Evolutionary conservation across 1,284 basidiomycete genomes (phyloP), one percentile per base, ranked within the genome.

Genomic region (Pseudomicrostroma phylloplanum): DNA sequence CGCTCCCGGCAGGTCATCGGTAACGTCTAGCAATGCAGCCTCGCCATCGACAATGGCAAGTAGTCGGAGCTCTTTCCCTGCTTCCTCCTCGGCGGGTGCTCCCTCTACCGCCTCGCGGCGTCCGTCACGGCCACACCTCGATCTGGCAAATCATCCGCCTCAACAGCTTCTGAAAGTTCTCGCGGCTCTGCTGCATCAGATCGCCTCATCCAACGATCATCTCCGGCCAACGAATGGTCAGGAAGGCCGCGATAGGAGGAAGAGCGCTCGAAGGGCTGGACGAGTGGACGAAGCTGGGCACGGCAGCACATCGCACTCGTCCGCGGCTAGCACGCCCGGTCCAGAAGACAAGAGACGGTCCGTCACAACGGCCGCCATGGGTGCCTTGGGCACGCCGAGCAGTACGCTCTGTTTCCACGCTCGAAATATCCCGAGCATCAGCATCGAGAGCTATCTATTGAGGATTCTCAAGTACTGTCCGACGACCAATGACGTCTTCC

Each of bases 391-490:
- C 1, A 89, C 89, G 9, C 88, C 89, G 1, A 87, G 89, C 1
- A 89, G 90, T 23, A 87, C 90, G 0, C 86, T 96, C 40, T 90
- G 91, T 53, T 97, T 97, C 79, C 93, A 97, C 79, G 94, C 94
- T 0, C 86, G 94, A 30, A 94, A 96, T 79, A 86, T 97, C 36
- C 94, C 94, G 9, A 90, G 90, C 40, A 97, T 98, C 78, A 85
- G 89, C 26, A 90, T 98, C 73, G 93, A 97, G 80, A 87, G 90
- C 2, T 98, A 98, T 78, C 86, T 98, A 11, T 82, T 94, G 39
- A 87, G 94, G 48, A 98, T 98, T 67, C 86, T 96, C 80, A 96
- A 94, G 78, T 98, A 98, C 80, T 98, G 94, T 79, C 94, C 94
- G 1, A 93, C 93, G 1, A 94, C 93, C 51, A 98, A 97, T 81